phyloP scores from a whole-genome alignment of 2,329 filamentous ascomycete genomes.

The Botrytis medusae region DNA sequence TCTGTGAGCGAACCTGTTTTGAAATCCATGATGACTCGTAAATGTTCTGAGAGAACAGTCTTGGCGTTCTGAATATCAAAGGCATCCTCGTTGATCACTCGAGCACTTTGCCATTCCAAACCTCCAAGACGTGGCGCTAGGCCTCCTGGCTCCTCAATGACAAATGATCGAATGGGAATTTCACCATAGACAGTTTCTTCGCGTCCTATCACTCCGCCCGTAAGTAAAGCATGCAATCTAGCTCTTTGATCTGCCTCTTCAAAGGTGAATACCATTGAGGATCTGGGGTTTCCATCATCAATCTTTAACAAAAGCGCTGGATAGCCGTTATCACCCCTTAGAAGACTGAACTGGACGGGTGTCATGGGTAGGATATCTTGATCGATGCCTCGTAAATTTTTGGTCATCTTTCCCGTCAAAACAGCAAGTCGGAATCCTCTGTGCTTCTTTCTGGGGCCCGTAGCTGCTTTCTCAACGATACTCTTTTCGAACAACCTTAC shows the following conservation, averaged over 20 bases:
- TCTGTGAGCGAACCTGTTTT: constrained; percentile 78
- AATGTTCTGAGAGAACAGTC: constrained; percentile 72
- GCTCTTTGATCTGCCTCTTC: constrained; percentile 69
- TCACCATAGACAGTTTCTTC: constrained; percentile 72
- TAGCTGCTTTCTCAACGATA: constrained; percentile 67
- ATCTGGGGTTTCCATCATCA: constrained; percentile 43
- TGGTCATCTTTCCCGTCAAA: constrained; percentile 73
- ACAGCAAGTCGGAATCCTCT: constrained; percentile 77
- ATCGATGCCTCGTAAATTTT: constrained; percentile 74
- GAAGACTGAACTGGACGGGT: constrained; percentile 76
- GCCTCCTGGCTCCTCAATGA: constrained; percentile 54
- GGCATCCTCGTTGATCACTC: constrained; percentile 69
- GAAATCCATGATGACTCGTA: constrained; percentile 74
- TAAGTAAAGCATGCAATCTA: constrained; percentile 69
- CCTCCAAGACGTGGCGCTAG: constrained; percentile 34
- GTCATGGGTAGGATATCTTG: constrained; percentile 64
- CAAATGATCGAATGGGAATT: constrained; percentile 63
- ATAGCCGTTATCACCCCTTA: constrained; percentile 69
- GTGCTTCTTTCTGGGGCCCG: constrained; percentile 70
- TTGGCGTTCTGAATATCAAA: constrained; percentile 57
- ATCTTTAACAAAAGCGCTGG: constrained; percentile 66
- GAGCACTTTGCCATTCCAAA: constrained; percentile 63
- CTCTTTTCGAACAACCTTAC: constrained; percentile 74
- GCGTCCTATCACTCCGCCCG: constrained; percentile 66
- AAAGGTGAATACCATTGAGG: constrained; percentile 77